Evolutionary conservation across 225 moss, liverwort and hornwort species (phyloP).

Genomic region (Takakia lepidozioides): DNA sequence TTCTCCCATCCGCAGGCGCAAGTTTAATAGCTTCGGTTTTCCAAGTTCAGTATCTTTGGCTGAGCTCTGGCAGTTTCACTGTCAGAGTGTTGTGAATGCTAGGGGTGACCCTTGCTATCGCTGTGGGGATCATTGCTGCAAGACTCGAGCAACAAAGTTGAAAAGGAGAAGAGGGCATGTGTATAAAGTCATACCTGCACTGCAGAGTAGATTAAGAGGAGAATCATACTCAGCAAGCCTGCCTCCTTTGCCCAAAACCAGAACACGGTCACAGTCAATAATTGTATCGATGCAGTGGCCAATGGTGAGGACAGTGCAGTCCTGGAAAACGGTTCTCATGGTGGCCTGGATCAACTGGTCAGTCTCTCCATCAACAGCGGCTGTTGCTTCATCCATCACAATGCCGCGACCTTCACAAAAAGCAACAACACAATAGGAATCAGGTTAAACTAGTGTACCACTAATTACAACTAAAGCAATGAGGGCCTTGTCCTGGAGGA

Average conservation of each 20-base stretch:
- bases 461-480: too few relatives aligned
- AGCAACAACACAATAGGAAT: too few relatives aligned
- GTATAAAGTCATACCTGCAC: constrained; percentile 16
- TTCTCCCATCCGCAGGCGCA: too few relatives aligned
- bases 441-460: too few relatives aligned
- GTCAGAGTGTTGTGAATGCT: too few relatives aligned
- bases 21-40: too few relatives aligned
- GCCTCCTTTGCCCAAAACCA: constrained; percentile 50
- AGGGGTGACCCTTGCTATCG: too few relatives aligned
- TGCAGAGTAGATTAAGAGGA: constrained; percentile 57
- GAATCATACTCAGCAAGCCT: constrained; percentile 61
- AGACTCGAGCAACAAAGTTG: background rate
- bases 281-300: constrained; percentile 50
- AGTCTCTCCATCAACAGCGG: constrained; percentile 49
- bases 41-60: too few relatives aligned
- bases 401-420: constrained; percentile 53
- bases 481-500: too few relatives aligned
- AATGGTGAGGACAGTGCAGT: constrained; percentile 53
- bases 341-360: constrained; percentile 48
- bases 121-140: background rate
- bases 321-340: constrained; percentile 41
- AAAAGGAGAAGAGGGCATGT: background rate
- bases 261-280: constrained; percentile 46
- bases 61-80: too few relatives aligned
- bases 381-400: constrained; percentile 71